A percentile compares a stretch with the other conserved stretches of the same genome.
These are phyloP conservation scores for Blepharisma japonicum DNA, from an alignment of 73 alveolate species.

Conservation along the genomic window DNA sequence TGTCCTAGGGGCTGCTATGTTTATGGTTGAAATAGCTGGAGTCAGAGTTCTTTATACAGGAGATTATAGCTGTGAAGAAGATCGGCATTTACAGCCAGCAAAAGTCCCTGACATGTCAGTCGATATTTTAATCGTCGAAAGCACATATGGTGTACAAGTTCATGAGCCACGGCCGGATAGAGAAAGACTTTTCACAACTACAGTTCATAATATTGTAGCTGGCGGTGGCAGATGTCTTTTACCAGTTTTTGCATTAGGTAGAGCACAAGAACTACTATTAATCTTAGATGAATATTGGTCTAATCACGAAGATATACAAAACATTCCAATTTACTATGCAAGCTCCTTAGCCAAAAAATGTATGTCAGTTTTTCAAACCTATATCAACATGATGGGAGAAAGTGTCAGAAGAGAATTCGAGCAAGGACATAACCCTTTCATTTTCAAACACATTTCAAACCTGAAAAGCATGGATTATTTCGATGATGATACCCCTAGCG, in stretches of 20 bases:
- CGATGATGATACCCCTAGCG: slow-evolving; percentile 69
- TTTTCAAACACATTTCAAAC: slow-evolving; percentile 71
- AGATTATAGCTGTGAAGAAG: slow-evolving; percentile 98
- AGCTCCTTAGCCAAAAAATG: slow-evolving; percentile 92
- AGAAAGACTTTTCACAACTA: slow-evolving; percentile 89
- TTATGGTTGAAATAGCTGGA: slow-evolving; percentile 97
- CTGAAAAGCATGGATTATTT: slow-evolving; percentile 53
- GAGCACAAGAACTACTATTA: slow-evolving; percentile 96
- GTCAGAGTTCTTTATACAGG: slow-evolving; percentile 99
- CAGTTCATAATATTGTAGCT: slow-evolving; percentile 91
- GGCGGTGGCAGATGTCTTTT: slow-evolving; percentile 97
- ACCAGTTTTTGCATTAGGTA: slow-evolving; percentile 98
- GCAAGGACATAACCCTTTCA: slow-evolving; percentile 88
- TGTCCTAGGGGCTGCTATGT: slow-evolving; percentile 99
- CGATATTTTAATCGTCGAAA: slow-evolving; percentile 96
- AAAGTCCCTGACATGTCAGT: slow-evolving; percentile 96
- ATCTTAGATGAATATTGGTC: slow-evolving; percentile 97
- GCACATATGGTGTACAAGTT: slow-evolving; percentile 96
- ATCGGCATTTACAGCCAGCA: slow-evolving; percentile 98
- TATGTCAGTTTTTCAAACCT: slow-evolving; percentile 88
- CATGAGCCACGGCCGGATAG: slow-evolving; percentile 96
- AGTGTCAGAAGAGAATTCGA: slow-evolving; percentile 69
- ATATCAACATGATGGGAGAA: slow-evolving; percentile 93
- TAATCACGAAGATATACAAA: slow-evolving; percentile 18
- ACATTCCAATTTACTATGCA: slow-evolving; percentile 85